Evolutionary conservation across 306 rosid species (phyloP).

Genomic region (Leucaena leucocephala): DNA sequence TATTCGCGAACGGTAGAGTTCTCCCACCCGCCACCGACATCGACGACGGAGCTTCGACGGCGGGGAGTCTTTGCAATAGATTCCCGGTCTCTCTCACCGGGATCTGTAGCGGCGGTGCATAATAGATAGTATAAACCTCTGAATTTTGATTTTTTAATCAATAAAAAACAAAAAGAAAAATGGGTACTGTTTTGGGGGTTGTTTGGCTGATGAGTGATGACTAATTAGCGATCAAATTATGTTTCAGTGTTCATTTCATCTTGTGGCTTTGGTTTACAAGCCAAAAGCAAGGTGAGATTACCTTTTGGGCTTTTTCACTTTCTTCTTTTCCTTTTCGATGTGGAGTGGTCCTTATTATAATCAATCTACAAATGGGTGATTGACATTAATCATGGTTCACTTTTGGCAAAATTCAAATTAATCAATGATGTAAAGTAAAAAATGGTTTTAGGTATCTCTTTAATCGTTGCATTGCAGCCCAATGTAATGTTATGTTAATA

Average conservation of each 20-base stretch:
- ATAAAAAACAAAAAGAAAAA: background rate
- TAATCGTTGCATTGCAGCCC: background rate
- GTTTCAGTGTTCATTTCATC: background rate
- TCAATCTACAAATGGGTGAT: background rate
- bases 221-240: conserved; percentile 15
- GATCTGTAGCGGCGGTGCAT: conserved; percentile 79
- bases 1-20: conserved; percentile 82
- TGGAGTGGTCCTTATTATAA: conserved; percentile 1
- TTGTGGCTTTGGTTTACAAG: conserved; percentile 1
- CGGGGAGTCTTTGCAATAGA: conserved; percentile 58
- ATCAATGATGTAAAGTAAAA: background rate
- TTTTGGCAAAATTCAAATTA: conserved; percentile 1
- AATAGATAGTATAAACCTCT: conserved; percentile 28
- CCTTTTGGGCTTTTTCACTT: conserved; percentile 33
- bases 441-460: background rate
- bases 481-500: no score
- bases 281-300: conserved; percentile 24
- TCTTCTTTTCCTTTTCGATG: conserved; percentile 6
- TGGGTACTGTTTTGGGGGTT: background rate
- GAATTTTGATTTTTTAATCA: background rate
- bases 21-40: conserved; percentile 68
- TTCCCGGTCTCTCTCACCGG: conserved; percentile 77
- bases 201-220: conserved; percentile 1
- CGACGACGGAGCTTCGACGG: conserved; percentile 58
- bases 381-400: conserved; percentile 2